Evolutionary conservation across 176 grass and related monocot species (phyloP).

Genomic region (Ampelocalamus luodianensis): DNA sequence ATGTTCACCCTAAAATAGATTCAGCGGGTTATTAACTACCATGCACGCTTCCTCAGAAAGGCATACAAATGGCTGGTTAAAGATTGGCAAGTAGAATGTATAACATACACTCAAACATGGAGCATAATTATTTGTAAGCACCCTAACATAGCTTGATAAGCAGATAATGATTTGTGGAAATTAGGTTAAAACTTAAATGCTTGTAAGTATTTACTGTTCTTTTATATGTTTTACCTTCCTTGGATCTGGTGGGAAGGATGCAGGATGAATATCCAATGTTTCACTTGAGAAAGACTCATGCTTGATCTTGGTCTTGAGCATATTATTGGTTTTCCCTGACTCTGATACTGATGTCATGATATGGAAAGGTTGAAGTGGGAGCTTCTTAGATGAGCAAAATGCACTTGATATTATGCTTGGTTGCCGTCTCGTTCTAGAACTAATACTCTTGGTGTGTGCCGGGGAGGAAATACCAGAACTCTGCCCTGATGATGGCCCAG

Average conservation of each 20-base stretch:
- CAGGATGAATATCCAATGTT: constrained; percentile 44
- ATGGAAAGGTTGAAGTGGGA: constrained; percentile 79
- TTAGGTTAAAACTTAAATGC: neutral
- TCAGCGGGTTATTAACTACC: neutral
- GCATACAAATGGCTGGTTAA: neutral
- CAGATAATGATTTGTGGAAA: neutral
- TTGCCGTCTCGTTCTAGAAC: constrained; percentile 53
- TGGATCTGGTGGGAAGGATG: constrained; percentile 42
- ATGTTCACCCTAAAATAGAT: neutral
- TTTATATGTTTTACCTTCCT: constrained; percentile 54
- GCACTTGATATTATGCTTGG: constrained; percentile 86
- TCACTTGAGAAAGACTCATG: constrained; percentile 60
- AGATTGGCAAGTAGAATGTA: constrained; percentile 1
- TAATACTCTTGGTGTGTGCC: constrained; percentile 61
- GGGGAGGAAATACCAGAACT: constrained; percentile 87
- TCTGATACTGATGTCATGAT: constrained; percentile 71
- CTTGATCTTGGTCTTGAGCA: constrained; percentile 65
- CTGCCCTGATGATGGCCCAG: constrained; percentile 68
- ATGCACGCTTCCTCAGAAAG: neutral
- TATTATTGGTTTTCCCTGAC: constrained; percentile 48
- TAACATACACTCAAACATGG: neutral
- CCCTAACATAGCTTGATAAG: neutral
- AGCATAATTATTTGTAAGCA: neutral
- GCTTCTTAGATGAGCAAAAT: constrained; percentile 95
- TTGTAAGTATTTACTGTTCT: neutral